phyloP scores from a whole-genome alignment of 1,139 yeast species.

The Magnusiomyces suaveolens region DNA sequence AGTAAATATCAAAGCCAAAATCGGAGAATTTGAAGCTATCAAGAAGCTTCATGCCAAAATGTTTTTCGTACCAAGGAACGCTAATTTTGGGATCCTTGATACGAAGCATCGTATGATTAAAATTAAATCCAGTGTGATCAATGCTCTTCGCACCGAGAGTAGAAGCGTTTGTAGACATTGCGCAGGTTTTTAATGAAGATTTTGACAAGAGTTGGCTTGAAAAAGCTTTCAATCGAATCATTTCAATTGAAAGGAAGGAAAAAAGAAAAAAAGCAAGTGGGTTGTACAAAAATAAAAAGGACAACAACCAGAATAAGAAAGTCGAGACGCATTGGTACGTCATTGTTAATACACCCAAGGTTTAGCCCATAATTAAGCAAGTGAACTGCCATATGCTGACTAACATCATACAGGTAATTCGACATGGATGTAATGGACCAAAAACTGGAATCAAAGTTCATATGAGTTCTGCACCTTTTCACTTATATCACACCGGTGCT shows the following conservation, averaged over 20 bases:
- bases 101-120: slow-evolving; percentile 47
- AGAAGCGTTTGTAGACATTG: background rate
- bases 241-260: background rate
- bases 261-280: background rate
- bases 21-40: slow-evolving; percentile 46
- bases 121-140: slow-evolving; percentile 16
- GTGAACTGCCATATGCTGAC: too few relatives aligned
- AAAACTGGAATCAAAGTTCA: too few relatives aligned
- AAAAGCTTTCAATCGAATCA: slow-evolving; percentile 4
- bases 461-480: too few relatives aligned
- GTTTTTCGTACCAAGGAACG: slow-evolving; percentile 59
- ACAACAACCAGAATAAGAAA: background rate
- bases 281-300: too few relatives aligned
- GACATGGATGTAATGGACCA: too few relatives aligned
- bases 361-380: too few relatives aligned
- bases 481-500: too few relatives aligned
- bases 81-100: slow-evolving; percentile 73
- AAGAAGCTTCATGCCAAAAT: slow-evolving; percentile 65
- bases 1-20: slow-evolving; percentile 54
- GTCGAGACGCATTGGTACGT: too few relatives aligned
- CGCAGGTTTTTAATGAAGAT: background rate
- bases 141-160: background rate
- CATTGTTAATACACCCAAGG: too few relatives aligned
- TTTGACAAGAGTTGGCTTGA: slow-evolving; percentile 5
- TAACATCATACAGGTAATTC: too few relatives aligned